Base-by-base conservation (phyloP, 176 grass and related monocot genomes). In the Saccharum spontaneum region DNA sequence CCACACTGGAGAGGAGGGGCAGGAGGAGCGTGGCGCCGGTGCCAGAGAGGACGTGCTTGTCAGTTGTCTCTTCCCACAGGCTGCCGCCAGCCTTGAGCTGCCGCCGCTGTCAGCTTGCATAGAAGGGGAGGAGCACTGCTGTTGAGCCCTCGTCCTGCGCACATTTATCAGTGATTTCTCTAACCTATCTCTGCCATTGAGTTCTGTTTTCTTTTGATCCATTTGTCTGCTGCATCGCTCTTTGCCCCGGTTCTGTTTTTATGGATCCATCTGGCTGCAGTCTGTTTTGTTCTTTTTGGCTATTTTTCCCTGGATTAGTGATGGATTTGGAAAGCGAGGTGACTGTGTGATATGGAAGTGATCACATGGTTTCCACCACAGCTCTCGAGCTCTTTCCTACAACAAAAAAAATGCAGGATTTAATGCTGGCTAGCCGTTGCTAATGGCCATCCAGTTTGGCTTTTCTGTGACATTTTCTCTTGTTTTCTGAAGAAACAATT, bases 361-460 rank as follows among this genome's bases (percentile, higher is more conserved):
- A 54, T 66, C 79, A 5, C 67, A 43, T 9, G 54, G 65, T 11
- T 45, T 30, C 10, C 65, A 31, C 67, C 61, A 16, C 22, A 22
- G 70, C 83, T 7, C 12, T 73, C 0, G 14, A 38, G 79, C 88
- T 46, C 73, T 82, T 90, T 78, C 78, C 88, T 66, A 65, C 7
- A 66, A 8, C 0, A 17, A 78, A 14, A 6, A 3, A 8, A 31
- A 14, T 37, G 6, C 83, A 86, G 88, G 84, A 90, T 90, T 67
- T 90, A 90, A 86, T 90, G 88, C 88, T 90, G 79, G 79, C 44
- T 49, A 73, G 84, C 84, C 55, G 78, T 8, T 72, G 23, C 24
- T 5, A 26, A 78, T 90, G 79, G 67, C 55, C 68, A 2, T 50
- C 78, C 67, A 83, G 88, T 90, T 90, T 90, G 88, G 88, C 88